phyloP scores from a whole-genome alignment of 257 asterid species.

The Capsicum baccatum region DNA sequence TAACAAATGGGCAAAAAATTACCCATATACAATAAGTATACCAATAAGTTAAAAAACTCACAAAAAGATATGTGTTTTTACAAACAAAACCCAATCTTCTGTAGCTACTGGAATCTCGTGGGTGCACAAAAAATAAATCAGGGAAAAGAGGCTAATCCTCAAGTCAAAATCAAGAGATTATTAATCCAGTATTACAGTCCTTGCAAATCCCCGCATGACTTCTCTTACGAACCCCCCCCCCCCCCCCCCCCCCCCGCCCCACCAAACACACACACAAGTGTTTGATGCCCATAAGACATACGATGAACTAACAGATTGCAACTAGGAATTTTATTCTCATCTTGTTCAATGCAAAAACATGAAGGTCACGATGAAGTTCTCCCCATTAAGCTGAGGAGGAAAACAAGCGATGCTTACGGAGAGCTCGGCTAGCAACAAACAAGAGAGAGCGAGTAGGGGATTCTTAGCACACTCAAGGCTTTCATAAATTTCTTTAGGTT shows the following conservation, averaged over 20 bases:
- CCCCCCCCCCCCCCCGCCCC: too few species aligned
- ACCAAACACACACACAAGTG: not conserved
- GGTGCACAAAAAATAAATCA: not conserved
- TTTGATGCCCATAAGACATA: not conserved
- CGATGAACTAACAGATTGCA: conserved; percentile 16
- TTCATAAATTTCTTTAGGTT: not conserved
- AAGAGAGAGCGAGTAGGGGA: not conserved
- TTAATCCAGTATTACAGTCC: not conserved
- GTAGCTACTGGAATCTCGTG: not conserved
- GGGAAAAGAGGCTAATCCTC: not conserved
- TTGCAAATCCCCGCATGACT: not conserved
- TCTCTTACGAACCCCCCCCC: not conserved
- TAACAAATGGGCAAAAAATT: not conserved
- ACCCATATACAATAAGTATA: not conserved
- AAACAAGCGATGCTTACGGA: not conserved
- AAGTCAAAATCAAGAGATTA: not conserved
- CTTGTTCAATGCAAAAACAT: conserved; percentile 8
- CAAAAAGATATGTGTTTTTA: not conserved
- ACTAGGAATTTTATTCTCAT: conserved; percentile 12
- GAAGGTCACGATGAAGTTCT: not conserved
- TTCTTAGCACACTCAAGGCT: not conserved
- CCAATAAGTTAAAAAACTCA: not conserved
- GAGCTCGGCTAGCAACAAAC: not conserved
- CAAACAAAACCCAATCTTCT: not conserved
- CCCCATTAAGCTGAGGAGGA: not conserved